A percentile compares a stretch with the other conserved stretches of the same genome.
Conservation (phyloP, 805 yeast genomes). For the Ogataea ganodermae region DNA sequence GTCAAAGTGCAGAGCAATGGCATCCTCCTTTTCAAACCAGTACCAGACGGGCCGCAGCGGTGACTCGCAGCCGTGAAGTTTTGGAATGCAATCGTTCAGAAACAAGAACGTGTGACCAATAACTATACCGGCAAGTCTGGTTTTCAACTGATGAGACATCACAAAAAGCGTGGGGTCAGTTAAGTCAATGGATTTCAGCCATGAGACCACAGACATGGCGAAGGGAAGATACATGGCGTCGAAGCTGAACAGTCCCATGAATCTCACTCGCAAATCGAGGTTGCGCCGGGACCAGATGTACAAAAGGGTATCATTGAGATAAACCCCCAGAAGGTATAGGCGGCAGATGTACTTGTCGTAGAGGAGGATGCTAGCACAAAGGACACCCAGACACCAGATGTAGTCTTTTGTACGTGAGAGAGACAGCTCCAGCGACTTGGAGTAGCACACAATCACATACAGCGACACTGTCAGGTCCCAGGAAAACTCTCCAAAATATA, state of each 20-base stretch:
- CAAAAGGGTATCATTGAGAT: conserved; percentile 40
- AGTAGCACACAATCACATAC: conserved; percentile 40
- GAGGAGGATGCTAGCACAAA: conserved; percentile 33
- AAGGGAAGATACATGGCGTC: conserved; percentile 48
- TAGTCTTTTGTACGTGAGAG: conserved; percentile 37
- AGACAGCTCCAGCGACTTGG: conserved; percentile 41
- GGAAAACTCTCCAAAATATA: conserved; percentile 44
- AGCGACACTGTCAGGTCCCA: conserved; percentile 37
- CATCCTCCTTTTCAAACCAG: conserved; percentile 14
- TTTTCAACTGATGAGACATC: no score
- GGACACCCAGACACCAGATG: conserved; percentile 40
- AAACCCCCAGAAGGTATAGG: conserved; percentile 40
- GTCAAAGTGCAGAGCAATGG: background rate
- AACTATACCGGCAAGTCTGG: conserved; percentile 34
- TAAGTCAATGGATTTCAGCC: conserved; percentile 8
- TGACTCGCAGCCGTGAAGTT: conserved; percentile 35
- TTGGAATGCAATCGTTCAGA: conserved; percentile 45
- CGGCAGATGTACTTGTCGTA: conserved; percentile 34
- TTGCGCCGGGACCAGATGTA: conserved; percentile 51
- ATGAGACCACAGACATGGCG: conserved; percentile 31
- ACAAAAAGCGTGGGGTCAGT: no score
- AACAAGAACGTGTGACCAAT: conserved; percentile 46
- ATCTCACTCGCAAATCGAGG: conserved; percentile 41
- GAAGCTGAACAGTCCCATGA: conserved; percentile 44
- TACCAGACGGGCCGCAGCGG: conserved; percentile 47